Base-by-base conservation (phyloP, 2,329 filamentous ascomycete species). In the Sphaerostilbella broomeana region DNA sequence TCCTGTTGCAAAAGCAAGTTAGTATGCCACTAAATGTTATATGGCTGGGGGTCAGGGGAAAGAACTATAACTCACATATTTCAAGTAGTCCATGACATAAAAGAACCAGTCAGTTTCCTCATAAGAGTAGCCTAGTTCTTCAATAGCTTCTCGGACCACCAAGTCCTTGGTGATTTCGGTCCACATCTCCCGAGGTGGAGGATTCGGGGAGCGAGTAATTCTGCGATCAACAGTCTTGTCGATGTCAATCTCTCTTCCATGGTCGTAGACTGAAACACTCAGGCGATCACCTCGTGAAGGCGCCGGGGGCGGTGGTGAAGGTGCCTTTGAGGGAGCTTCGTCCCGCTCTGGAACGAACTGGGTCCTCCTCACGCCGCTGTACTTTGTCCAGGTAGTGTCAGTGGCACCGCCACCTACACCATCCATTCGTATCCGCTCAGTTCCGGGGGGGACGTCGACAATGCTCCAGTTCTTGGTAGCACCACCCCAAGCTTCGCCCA, bases 111-210 rank as follows among this genome's bases (percentile, higher is more conserved):
- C 83, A 0, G 86, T 92, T 70, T 97, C 89, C 58, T 95, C 87
- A 56, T 81, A 97, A 44, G 86, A 80, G 61, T 95, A 97, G 3
- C 86, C 86, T 56, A 81, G 67, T 53, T 83, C 72, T 51, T 94
- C 82, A 48, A 97, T 85, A 13, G 92, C 92, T 58, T 95, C 88
- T 37, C 83, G 79, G 43, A 82, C 72, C 12, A 97, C 86, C 24
- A 97, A 65, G 51, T 95, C 89, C 64, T 94, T 95, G 31, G 90
- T 94, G 51, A 98, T 87, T 63, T 97, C 92, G 0, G 92, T 98
- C 90, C 90, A 97, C 68, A 94, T 85, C 44, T 83, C 78, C 40
- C 75, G 73, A 21, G 73, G 65, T 36, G 70, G 71, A 42, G 49
- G 58, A 35, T 46, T 60, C 45, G 54, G 59, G 22, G 48, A 47